Evolutionary conservation across 192 early-diverging fungal genomes (phyloP), one percentile per base, ranked within the genome.

Genomic region (Spinellus fusiger): DNA sequence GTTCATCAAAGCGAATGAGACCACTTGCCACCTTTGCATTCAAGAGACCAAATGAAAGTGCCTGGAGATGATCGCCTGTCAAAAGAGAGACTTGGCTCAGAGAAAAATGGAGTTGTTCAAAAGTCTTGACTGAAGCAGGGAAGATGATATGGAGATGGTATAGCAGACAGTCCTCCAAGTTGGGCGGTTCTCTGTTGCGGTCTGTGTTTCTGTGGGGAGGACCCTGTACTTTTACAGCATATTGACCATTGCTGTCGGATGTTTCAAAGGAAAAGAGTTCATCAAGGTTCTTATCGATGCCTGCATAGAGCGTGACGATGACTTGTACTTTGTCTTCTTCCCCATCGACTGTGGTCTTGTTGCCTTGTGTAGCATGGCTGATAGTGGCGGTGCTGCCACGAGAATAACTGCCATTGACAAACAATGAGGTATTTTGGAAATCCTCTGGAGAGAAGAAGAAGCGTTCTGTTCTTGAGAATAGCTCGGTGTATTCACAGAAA

Each of bases 391-490:
- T n/a, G n/a, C n/a, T n/a, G n/a, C 59, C 59, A n/a, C 53, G 46
- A 7, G 40, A 54, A 9, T 62, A 56, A 27, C 13, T 22, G 23
- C 60, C 66, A 16, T 62, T 32, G 3, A 68, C n/a, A 5, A 68
- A 48, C 44, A 68, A 10, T n/a, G 35, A 31, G 16, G 60, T 28
- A n/a, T 26, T 25, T 46, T 68, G 49, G 46, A 61, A 68, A 28
- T 68, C 59, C 22, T 68, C 56, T 4, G 66, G 59, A 7, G 66
- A 68, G 59, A 68, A 68, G 5, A 37, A 54, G 16, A 68, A 44
- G 16, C n/a, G n/a, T n/a, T n/a, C n/a, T n/a, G n/a, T n/a, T n/a
- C n/a, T n/a, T n/a, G n/a, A n/a, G n/a, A n/a, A n/a, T n/a, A n/a
- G n/a, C n/a, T n/a, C n/a, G n/a, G n/a, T n/a, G n/a, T n/a, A n/a